Base-by-base conservation (phyloP, 305 asterid species). In the Fraxinus greggii region DNA sequence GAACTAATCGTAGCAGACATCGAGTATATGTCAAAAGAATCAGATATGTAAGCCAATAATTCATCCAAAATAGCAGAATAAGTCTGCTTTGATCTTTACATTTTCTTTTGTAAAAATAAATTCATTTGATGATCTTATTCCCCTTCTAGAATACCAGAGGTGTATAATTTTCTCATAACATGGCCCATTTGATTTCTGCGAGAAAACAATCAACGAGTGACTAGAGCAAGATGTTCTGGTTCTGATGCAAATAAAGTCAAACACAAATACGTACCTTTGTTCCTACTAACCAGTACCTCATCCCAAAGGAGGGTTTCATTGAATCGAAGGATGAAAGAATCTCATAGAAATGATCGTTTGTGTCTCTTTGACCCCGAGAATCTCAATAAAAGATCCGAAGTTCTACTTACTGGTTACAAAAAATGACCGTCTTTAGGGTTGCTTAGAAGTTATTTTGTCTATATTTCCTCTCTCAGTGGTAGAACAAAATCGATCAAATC, bases 401-500 rank as follows among this genome's bases (percentile, higher is more conserved):
- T 80, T 74, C 42, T 35, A 75, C 35, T 23, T 35, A 63, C 48
- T 79, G 74, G 42, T 40, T 8, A 78, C 65, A 63, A 24, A 63
- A 59, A 59, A n/a, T n/a, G 10, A n/a, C 4, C 19, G 69, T 9
- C 10, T 10, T 3, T 0, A 51, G 24, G 29, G 76, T 9, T 74
- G 40, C 78, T 21, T 33, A 59, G 51, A 19, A 81, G 74, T 17
- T 77, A 17, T 6, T 69, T 77, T 54, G 70, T 2, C 38, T 56
- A 72, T 40, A 36, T 38, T 26, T 70, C 59, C 24, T 59, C 67
- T 26, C 21, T 65, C 33, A 10, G 42, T 42, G 38, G 33, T 78
- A 21, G 78, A 73, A 78, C 63, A 40, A 24, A 5, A 63, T 61
- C 78, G 63, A 83, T 90, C 93, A 92, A 61, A 83, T 87, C 70